These are phyloP conservation scores for Durotheca rogersii DNA, from an alignment of 495 filamentous ascomycete species.

Conservation along the genomic window DNA sequence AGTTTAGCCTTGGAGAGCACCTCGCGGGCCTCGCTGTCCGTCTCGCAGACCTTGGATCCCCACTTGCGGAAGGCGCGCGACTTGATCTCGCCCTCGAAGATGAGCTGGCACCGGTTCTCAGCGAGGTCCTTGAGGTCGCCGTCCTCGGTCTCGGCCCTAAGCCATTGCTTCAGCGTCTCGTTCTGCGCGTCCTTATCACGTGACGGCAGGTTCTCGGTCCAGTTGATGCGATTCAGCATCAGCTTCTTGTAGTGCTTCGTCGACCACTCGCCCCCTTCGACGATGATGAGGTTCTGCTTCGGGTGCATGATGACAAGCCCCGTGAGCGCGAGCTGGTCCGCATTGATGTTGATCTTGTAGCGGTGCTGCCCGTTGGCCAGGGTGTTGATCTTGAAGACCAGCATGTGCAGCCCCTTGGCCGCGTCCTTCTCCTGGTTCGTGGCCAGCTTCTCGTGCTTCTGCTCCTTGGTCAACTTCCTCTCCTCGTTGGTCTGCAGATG, in stretches of 20 bases:
- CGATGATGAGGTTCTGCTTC: slow-evolving; percentile 81
- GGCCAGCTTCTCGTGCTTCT: slow-evolving; percentile 81
- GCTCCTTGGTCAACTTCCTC: slow-evolving; percentile 86
- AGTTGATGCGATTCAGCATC: slow-evolving; percentile 90
- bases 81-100: slow-evolving; percentile 88
- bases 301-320: slow-evolving; percentile 90
- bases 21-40: slow-evolving; percentile 83
- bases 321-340: slow-evolving; percentile 80
- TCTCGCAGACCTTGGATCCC: slow-evolving; percentile 82
- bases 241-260: slow-evolving; percentile 79
- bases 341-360: slow-evolving; percentile 89
- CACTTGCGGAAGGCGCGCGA: slow-evolving; percentile 78
- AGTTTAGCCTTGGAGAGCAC: slow-evolving; percentile 76
- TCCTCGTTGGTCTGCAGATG: slow-evolving; percentile 82
- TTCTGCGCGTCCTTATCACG: slow-evolving; percentile 58
- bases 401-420: slow-evolving; percentile 74
- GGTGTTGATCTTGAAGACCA: slow-evolving; percentile 85
- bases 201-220: slow-evolving; percentile 83
- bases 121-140: slow-evolving; percentile 78
- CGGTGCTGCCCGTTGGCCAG: slow-evolving; percentile 88
- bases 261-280: slow-evolving; percentile 82
- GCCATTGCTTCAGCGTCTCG: slow-evolving; percentile 67
- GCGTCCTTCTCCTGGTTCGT: slow-evolving; percentile 85
- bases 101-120: slow-evolving; percentile 71
- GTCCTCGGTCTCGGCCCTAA: slow-evolving; percentile 74